Percentiles rank a stretch among this genome's conserved stretches.
phyloP scores from a whole-genome alignment of 371 early-diverging fungal species.

The Mucor lusitanicus region DNA sequence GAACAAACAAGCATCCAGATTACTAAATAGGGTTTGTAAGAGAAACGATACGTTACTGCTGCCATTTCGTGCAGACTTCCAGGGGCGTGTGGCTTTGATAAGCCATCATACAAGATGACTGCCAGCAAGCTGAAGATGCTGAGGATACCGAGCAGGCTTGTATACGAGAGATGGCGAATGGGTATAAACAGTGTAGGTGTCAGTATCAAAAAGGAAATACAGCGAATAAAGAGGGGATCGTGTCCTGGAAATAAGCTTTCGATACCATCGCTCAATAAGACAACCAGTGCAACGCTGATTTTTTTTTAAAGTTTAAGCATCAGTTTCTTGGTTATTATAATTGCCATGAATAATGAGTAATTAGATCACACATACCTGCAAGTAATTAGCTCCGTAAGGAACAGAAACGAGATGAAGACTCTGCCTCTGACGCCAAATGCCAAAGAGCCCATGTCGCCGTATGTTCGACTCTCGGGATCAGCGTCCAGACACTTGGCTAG shows the following conservation, averaged over 20 bases:
- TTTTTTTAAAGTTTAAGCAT: not conserved
- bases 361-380: slow-evolving; percentile 38
- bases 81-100: slow-evolving; percentile 50
- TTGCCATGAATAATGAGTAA: not conserved
- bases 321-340: not conserved
- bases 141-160: slow-evolving; percentile 53
- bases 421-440: slow-evolving; percentile 71
- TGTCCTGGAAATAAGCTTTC: slow-evolving; percentile 43
- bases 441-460: slow-evolving; percentile 69
- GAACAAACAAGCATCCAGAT: not conserved
- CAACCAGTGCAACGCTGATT: slow-evolving; percentile 39
- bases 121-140: slow-evolving; percentile 44
- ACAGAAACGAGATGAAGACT: slow-evolving; percentile 50
- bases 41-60: slow-evolving; percentile 24
- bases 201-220: slow-evolving; percentile 42
- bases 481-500: slow-evolving; percentile 61
- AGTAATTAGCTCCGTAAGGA: slow-evolving; percentile 68
- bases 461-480: slow-evolving; percentile 51
- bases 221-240: slow-evolving; percentile 23
- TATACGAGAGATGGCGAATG: slow-evolving; percentile 53
- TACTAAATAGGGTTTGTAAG: slow-evolving; percentile 14
- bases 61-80: slow-evolving; percentile 64
- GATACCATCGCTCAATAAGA: slow-evolving; percentile 46
- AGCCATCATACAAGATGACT: slow-evolving; percentile 52
- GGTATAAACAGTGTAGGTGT: slow-evolving; percentile 54